Conservation (phyloP, 495 filamentous ascomycete genomes). For the Aeminium ludgeri region DNA sequence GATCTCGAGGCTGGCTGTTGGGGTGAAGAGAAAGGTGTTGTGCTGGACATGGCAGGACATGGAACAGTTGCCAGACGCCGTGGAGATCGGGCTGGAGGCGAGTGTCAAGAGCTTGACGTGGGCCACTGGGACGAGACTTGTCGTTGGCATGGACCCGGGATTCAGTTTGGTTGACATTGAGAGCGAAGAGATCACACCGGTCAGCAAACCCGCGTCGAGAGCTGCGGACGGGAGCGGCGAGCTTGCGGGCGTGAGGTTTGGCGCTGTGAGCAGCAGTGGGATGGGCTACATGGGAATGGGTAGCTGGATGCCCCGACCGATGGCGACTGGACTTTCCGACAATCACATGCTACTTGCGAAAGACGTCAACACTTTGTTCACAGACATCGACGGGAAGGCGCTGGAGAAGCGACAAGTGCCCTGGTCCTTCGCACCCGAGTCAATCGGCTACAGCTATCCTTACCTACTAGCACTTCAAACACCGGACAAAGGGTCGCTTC, state of each 20-base stretch:
- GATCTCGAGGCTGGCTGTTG: constrained; percentile 75
- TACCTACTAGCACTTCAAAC: constrained; percentile 80
- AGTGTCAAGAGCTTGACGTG: constrained; percentile 72
- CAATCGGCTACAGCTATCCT: constrained; percentile 87
- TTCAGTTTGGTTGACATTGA: constrained; percentile 84
- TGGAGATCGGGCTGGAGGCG: constrained; percentile 63
- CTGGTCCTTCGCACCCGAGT: constrained; percentile 75
- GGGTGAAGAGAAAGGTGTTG: constrained; percentile 74
- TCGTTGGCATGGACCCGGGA: constrained; percentile 73
- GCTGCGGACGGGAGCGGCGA: constrained; percentile 39
- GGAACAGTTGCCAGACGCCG: constrained; percentile 56
- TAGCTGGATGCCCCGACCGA: constrained; percentile 72
- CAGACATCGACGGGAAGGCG: constrained; percentile 64
- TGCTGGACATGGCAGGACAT: constrained; percentile 94
- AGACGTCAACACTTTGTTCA: constrained; percentile 89
- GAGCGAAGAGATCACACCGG: constrained; percentile 48
- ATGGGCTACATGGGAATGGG: constrained; percentile 96
- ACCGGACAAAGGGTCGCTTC: constrained; percentile 67
- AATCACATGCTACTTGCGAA: constrained; percentile 80
- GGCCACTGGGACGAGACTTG: constrained; percentile 67
- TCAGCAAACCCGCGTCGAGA: constrained; percentile 55
- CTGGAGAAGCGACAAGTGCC: constrained; percentile 75
- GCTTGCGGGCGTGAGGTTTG: constrained; percentile 41
- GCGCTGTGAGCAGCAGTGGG: constrained; percentile 49
- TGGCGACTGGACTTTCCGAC: constrained; percentile 65